Conservation (phyloP, 345 rosid genomes). For the Lepidium aucheri region DNA sequence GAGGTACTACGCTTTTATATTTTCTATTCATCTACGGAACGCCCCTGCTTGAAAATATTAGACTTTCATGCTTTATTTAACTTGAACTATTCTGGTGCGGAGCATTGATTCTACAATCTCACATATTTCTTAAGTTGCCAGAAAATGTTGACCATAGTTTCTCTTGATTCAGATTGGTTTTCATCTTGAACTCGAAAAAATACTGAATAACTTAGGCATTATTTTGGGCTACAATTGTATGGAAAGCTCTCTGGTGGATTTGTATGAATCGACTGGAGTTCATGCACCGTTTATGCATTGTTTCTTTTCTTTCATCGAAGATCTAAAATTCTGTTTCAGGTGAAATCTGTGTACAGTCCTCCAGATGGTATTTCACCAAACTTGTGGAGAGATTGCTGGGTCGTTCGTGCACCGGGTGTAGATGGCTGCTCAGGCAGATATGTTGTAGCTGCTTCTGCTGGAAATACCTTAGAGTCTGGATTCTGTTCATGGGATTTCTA, state of each 20-base stretch:
- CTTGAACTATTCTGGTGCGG: not conserved
- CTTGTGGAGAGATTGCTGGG: conserved; percentile 97
- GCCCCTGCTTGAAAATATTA: not conserved
- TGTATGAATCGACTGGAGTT: not conserved
- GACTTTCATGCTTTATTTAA: not conserved
- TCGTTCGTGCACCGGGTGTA: conserved; percentile 79
- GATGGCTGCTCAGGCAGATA: conserved; percentile 96
- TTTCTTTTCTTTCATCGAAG: not conserved
- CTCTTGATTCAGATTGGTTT: not conserved
- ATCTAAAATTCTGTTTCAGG: conserved; percentile 38
- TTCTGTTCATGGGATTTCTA: conserved; percentile 99
- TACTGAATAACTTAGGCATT: not conserved
- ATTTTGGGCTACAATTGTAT: not conserved
- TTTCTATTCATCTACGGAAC: not conserved
- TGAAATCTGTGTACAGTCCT: conserved; percentile 75
- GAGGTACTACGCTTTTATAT: conserved; percentile 47
- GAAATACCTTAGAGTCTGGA: conserved; percentile 76
- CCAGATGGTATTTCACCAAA: conserved; percentile 52
- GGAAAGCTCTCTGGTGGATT: not conserved
- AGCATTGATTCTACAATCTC: not conserved
- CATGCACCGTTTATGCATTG: not conserved
- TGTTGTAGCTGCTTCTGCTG: conserved; percentile 97
- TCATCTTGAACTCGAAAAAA: not conserved
- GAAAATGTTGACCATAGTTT: not conserved
- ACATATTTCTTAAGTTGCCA: not conserved